These are phyloP conservation scores for Fonsecaea pugnacius DNA, from an alignment of 2,329 filamentous ascomycete species.

Conservation along the genomic window DNA sequence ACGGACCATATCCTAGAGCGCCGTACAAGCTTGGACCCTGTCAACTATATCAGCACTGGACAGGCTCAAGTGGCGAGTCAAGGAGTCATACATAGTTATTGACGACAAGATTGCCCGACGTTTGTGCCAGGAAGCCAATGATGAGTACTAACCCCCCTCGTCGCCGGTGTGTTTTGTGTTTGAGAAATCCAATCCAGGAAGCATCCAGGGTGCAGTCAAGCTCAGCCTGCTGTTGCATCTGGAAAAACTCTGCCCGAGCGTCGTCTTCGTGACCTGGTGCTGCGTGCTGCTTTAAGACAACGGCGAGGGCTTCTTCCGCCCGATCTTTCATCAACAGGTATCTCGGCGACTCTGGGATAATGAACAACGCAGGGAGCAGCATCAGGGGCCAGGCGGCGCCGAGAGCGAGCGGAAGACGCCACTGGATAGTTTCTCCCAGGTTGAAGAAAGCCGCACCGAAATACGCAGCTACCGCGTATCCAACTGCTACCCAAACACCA, in stretches of 20 bases:
- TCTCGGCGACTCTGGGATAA: no score
- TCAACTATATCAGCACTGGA: background rate
- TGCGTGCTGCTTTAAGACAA: no score
- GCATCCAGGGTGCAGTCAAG: background rate
- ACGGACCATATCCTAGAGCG: background rate
- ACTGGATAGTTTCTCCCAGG: no score
- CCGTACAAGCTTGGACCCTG: conserved; percentile 1
- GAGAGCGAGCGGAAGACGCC: no score
- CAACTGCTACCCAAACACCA: no score
- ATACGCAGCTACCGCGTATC: no score
- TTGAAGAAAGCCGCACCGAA: no score
- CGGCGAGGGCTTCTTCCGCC: no score
- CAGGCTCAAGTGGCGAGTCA: background rate
- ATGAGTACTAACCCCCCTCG: no score
- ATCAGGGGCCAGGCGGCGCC: no score
- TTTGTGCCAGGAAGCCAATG: background rate
- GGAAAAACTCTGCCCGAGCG: background rate
- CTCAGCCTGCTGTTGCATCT: background rate
- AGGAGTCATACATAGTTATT: background rate
- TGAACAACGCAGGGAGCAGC: no score
- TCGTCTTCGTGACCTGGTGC: background rate
- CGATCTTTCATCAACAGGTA: no score
- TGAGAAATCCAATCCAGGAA: background rate
- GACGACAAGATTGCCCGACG: background rate
- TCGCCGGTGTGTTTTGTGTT: background rate